These are phyloP conservation scores for Hemileccinum rubropunctum DNA, from an alignment of 768 basidiomycete genomes.

Conservation along the genomic window DNA sequence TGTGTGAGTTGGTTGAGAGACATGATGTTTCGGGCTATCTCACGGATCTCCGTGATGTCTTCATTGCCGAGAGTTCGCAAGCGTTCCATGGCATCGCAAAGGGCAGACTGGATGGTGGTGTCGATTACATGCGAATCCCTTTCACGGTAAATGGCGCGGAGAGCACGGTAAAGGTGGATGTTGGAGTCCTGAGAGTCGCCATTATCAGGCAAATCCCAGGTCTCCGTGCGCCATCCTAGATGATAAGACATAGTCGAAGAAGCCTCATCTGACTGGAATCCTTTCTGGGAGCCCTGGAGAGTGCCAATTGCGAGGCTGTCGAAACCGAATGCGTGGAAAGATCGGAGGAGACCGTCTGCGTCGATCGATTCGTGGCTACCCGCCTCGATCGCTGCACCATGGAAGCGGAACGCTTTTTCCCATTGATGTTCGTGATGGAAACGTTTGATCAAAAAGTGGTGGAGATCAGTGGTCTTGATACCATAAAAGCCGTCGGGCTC, in stretches of 20 bases:
- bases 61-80: conserved; percentile 71
- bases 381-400: conserved; percentile 81
- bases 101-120: conserved; percentile 43
- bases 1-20: conserved; percentile 73
- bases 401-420: conserved; percentile 86
- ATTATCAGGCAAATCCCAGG: conserved; percentile 88
- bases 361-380: conserved; percentile 41
- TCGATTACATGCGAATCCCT: conserved; percentile 53
- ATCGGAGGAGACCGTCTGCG: conserved; percentile 65
- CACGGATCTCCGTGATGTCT: conserved; percentile 72
- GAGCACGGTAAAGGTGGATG: conserved; percentile 68
- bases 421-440: conserved; percentile 93
- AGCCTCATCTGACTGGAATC: conserved; percentile 23
- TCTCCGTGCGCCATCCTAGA: conserved; percentile 91
- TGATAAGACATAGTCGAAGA: conserved; percentile 62
- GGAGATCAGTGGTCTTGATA: conserved; percentile 75
- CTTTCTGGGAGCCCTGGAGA: conserved; percentile 44
- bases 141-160: conserved; percentile 82
- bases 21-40: conserved; percentile 68
- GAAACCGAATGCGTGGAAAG: conserved; percentile 90
- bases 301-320: conserved; percentile 79
- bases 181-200: conserved; percentile 43
- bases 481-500: conserved; percentile 99
- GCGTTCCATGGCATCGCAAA: conserved; percentile 60
- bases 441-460: conserved; percentile 74